Evolutionary conservation across 257 asterid genomes (phyloP).

Genomic region (Rhazya stricta): DNA sequence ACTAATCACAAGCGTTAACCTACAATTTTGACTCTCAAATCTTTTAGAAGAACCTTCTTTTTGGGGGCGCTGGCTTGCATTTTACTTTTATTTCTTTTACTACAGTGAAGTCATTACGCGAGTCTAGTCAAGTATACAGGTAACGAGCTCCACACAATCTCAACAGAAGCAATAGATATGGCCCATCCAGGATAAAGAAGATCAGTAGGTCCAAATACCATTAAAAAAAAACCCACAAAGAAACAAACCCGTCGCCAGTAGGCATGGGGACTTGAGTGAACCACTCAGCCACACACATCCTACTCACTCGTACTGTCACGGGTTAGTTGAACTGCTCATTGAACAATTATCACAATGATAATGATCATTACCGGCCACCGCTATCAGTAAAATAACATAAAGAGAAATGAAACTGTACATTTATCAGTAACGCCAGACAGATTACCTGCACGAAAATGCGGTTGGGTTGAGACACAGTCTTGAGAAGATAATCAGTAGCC

Average conservation of each 20-base stretch:
- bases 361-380: too few species aligned
- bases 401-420: neutral
- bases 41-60: neutral
- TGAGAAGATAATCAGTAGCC: slow-evolving; percentile 85
- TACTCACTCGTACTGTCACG: neutral
- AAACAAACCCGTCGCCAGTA: neutral
- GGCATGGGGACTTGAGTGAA: slow-evolving; percentile 6
- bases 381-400: neutral
- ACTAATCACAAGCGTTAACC: neutral
- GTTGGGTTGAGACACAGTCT: slow-evolving; percentile 77
- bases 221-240: neutral
- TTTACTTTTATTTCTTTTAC: neutral
- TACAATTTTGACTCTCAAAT: neutral
- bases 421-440: neutral
- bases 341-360: neutral
- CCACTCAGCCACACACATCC: slow-evolving; percentile 14
- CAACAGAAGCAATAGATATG: neutral
- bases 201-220: neutral
- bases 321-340: slow-evolving; percentile 4
- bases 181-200: neutral
- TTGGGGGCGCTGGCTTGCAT: neutral
- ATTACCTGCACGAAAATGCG: slow-evolving; percentile 93
- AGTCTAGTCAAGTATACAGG: neutral
- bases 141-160: neutral
- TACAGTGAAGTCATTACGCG: neutral